Evolutionary conservation across 2,329 filamentous ascomycete species (phyloP), one percentile per base, ranked within the genome.

Genomic region (Colletotrichum sp.): DNA sequence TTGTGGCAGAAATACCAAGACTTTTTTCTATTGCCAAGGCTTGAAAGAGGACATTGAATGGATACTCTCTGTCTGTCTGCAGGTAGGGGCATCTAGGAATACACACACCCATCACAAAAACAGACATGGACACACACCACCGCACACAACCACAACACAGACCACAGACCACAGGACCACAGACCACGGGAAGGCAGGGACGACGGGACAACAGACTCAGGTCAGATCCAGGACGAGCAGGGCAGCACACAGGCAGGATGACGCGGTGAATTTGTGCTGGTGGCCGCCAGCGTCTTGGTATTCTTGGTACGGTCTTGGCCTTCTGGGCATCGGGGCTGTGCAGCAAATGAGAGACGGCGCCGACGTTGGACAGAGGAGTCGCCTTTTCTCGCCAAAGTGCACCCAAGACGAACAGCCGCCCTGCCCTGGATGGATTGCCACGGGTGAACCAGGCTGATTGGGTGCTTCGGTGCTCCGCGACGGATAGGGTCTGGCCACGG

Each of bases 321-420:
- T 76, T 76, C 75, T 77, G 75, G 75, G 75, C 75, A 76, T 70
- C 69, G 75, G 75, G 75, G 75, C 75, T 77, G 75, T 77, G 75
- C 75, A 75, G 62, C 75, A 76, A 75, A 75, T 75, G 73, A 75
- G 48, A 56, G 68, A 68, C 71, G 63, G n/a, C 56, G 55, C 32
- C 24, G 38, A 32, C 48, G 34, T 68, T 59, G 65, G 38, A 68
- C 65, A 28, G 36, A 32, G 56, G 56, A 59, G 26, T 30, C 26
- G 12, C 21, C 43, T 34, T 16, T 68, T 34, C 34, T 52, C 36
- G 56, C 36, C 67, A 62, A 69, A 69, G 28, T 55, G 26, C 26
- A 69, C 55, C 43, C 43, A 56, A 52, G 38, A 52, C 43, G 43
- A 52, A 21, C 43, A 52, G 43, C 43, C 43, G 43, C 43, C 43